Evolutionary conservation across 805 yeast species (phyloP), one percentile per base, ranked within the genome.

Genomic region (Starmerella cellae): DNA sequence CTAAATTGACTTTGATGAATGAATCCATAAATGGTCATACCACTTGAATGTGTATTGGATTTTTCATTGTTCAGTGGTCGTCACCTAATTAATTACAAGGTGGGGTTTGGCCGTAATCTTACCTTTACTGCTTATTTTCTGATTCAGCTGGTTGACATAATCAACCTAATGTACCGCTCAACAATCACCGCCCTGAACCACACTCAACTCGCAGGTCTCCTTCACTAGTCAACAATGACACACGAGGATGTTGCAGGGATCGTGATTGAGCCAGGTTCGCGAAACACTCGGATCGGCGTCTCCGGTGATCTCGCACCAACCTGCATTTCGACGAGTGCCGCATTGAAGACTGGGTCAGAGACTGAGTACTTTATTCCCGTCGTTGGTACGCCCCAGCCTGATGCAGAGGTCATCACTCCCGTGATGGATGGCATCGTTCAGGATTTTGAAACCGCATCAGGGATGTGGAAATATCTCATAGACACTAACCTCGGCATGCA

Each of bases 221-320:
- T n/a, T n/a, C n/a, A n/a, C n/a, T n/a, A 8, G 17, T 10, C 36
- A 5, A 32, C 14, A 18, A 45, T 47, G 50, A 27, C 45, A 30
- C 50, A 45, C 39, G 93, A 88, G 60, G 96, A 88, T 60, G 79
- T 87, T 46, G 75, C 85, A 44, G 94, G 95, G 22, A 69, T 88
- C 5, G 94, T 88, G 27, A 67, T 88, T 27, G 96, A 88, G 58
- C 87, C 94, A 1, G 96, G 97, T 28, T 78, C 95, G 9, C 74
- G 70, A 47, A 64, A 74, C 43, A 84, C 95, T 11, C 74, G 87
- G 44, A 73, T 81, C 21, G 98, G 98, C 1, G 82, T 74, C 56
- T 87, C 96, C 5, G 97, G 97, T 13, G 88, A 85, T 47, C 94
- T 84, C 55, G 68, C 74, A 41, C 98, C 98, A 8, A 73, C 77